Evolutionary conservation across 108 stramenopile species (phyloP), one percentile per base, ranked within the genome.

Genomic region (Mediolabrus comicus): DNA sequence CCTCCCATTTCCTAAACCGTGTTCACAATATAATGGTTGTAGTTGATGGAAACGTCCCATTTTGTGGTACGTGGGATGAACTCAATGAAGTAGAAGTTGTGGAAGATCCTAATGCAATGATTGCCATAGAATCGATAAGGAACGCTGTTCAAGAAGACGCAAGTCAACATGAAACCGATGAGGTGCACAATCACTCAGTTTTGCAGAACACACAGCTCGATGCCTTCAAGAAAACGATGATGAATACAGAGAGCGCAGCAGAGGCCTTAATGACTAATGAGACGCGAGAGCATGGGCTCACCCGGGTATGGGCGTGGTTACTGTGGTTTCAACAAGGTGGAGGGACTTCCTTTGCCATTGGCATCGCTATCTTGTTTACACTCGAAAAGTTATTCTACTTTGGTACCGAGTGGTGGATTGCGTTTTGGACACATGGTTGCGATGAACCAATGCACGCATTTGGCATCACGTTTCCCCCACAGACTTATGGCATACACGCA

Each of bases 251-350:
- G 8, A 39, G 64, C 16, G 33, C 53, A 3, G 51, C 28, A 5
- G 77, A 79, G 13, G 66, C 53, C 8, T 54, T 96, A 19, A 94
- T 96, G 80, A 81, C 82, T 35, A 67, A 55, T 4, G 95, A 96
- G 82, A 58, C 68, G 19, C 75, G 90, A 27, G 90, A 94, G 59
- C 82, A 89, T 67, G 95, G 95, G 26, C 62, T 90, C 8, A 85
- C 88, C 0, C 85, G 79, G 41, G 14, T 84, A 4, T 72, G 71
- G 28, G 83, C 86, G 14, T 96, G 91, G 91, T 53, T 85, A 22
- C 52, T 84, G n/a, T 96, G 95, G 95, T 94, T 89, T 64, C 63
- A 76, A 46, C 65, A 78, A 49, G 92, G 92, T 5, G 95, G 95
- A 24, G 95, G 95, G 3, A 9, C 54, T 19, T 35, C 39, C 8